Evolutionary conservation across 345 rosid genomes (phyloP).

Genomic region (Theobroma cacao): DNA sequence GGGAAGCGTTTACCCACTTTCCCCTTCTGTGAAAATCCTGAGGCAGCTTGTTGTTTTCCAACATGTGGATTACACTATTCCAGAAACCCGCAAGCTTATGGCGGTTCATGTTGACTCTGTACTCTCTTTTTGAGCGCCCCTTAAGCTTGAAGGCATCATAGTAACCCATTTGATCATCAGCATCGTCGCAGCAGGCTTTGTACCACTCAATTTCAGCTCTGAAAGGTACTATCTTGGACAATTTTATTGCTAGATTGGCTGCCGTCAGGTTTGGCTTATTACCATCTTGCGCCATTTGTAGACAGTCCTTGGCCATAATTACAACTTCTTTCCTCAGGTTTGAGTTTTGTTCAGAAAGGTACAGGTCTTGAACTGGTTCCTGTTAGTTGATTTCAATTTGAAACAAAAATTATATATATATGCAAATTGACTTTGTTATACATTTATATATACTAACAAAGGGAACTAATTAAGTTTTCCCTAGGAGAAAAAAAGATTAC

Average conservation of each 20-base stretch:
- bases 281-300: slow-evolving; percentile 39
- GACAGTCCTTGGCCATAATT: slow-evolving; percentile 33
- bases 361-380: neutral
- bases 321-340: slow-evolving; percentile 33
- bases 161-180: slow-evolving; percentile 54
- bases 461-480: neutral
- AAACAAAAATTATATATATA: neutral
- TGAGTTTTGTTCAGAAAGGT: neutral
- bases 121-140: slow-evolving; percentile 44
- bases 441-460: neutral
- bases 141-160: slow-evolving; percentile 67
- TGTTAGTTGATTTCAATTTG: neutral
- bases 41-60: slow-evolving; percentile 63
- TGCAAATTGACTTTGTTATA: neutral
- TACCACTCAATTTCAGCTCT: slow-evolving; percentile 70
- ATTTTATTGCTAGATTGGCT: slow-evolving; percentile 46
- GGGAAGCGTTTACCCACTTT: slow-evolving; percentile 69
- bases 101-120: slow-evolving; percentile 57
- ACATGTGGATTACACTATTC: slow-evolving; percentile 58
- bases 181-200: slow-evolving; percentile 46
- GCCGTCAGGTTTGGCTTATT: slow-evolving; percentile 51
- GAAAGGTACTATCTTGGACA: slow-evolving; percentile 40
- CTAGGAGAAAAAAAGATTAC: slow-evolving; percentile 19
- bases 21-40: slow-evolving; percentile 47
- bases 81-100: slow-evolving; percentile 62